Percentiles rank a stretch among this genome's conserved stretches.
phyloP scores from a whole-genome alignment of 164 flowering plant genomes.

The Umbilicus rupestris region DNA sequence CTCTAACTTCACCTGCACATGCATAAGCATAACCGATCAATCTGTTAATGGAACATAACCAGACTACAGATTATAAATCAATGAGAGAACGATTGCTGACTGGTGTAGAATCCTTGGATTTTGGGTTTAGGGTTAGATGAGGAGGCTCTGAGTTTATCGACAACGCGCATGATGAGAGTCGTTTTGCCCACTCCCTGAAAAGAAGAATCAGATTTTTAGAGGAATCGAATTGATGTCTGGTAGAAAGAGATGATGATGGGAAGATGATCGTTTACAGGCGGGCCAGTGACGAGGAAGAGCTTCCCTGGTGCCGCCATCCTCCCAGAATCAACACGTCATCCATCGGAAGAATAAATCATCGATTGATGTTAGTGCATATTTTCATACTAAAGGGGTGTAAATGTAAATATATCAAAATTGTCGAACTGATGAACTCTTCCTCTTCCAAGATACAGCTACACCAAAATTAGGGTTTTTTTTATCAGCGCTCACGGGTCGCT shows the following conservation, averaged over 20 bases:
- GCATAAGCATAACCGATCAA: neutral
- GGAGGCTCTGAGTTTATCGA: slow-evolving; percentile 42
- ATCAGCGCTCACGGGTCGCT: too few species aligned
- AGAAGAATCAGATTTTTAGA: neutral
- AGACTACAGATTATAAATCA: neutral
- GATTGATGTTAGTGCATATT: too few species aligned
- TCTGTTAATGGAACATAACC: neutral
- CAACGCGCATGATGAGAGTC: slow-evolving; percentile 52
- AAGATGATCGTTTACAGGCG: slow-evolving; percentile 43
- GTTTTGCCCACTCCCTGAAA: slow-evolving; percentile 75
- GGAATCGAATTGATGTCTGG: neutral
- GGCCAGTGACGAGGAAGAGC: slow-evolving; percentile 57
- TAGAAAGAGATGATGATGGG: neutral
- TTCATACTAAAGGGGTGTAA: too few species aligned
- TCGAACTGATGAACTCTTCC: too few species aligned
- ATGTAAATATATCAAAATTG: too few species aligned
- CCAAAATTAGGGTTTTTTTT: too few species aligned
- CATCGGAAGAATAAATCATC: too few species aligned
- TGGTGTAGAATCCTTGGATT: slow-evolving; percentile 70
- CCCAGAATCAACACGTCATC: too few species aligned
- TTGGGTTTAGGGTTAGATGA: slow-evolving; percentile 47
- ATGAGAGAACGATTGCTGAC: slow-evolving; percentile 19
- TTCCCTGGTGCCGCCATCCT: slow-evolving; percentile 39
- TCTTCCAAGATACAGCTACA: too few species aligned
- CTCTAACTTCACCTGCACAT: slow-evolving; percentile 58